A percentile compares a stretch with the other conserved stretches of the same genome.
phyloP scores from a whole-genome alignment of 139 green algal species.

The Tetradesmus obliquus region DNA sequence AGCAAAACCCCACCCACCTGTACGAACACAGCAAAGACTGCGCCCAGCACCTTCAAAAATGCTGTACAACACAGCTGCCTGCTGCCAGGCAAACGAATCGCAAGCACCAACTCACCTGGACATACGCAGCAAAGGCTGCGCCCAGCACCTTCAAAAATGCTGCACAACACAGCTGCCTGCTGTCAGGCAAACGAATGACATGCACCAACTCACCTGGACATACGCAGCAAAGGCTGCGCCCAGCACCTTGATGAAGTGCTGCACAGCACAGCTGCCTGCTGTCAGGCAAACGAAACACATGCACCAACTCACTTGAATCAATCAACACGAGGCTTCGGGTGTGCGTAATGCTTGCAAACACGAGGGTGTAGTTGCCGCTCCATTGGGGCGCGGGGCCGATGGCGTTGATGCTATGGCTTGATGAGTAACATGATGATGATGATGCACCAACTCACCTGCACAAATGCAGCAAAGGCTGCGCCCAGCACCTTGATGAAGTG shows the following conservation, averaged over 20 bases:
- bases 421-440: too few relatives aligned
- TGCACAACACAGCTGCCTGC: not conserved
- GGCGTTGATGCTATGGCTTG: too few relatives aligned
- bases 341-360: too few relatives aligned
- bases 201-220: constrained; percentile 47
- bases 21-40: constrained; percentile 48
- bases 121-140: constrained; percentile 47
- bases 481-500: constrained; percentile 59
- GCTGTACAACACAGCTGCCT: constrained; percentile 13
- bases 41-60: constrained; percentile 58
- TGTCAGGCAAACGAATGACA: too few relatives aligned
- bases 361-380: too few relatives aligned
- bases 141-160: constrained; percentile 59
- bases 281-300: too few relatives aligned
- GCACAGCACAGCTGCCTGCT: not conserved
- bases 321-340: too few relatives aligned
- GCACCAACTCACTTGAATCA: constrained; percentile 52
- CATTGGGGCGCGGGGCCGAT: too few relatives aligned
- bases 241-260: constrained; percentile 56
- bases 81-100: too few relatives aligned
- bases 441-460: constrained; percentile 48
- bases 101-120: constrained; percentile 46
- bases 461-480: constrained; percentile 47
- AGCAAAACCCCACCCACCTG: constrained; percentile 41
- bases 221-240: constrained; percentile 52